Evolutionary conservation across 2,329 filamentous ascomycete genomes (phyloP).

Genomic region (Tolypocladium album): DNA sequence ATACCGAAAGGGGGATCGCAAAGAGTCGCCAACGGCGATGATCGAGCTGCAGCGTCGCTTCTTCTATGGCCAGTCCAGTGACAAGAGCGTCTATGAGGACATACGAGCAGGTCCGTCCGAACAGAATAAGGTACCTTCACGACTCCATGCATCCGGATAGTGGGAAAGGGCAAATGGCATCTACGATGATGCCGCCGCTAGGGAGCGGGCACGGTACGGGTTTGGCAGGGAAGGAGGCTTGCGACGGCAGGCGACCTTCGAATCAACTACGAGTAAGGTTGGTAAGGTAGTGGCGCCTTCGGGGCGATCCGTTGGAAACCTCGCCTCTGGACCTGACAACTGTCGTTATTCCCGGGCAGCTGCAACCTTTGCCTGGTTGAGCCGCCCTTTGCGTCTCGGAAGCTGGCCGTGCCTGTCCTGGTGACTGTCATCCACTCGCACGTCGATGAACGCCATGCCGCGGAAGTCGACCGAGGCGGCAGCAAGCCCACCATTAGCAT

Average conservation of each 20-base stretch:
- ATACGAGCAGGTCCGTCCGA: background rate
- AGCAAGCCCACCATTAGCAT: background rate
- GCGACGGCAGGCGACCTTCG: no score
- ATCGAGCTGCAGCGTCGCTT: background rate
- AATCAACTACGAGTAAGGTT: background rate
- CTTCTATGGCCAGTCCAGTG: background rate
- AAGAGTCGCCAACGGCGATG: background rate
- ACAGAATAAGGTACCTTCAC: background rate
- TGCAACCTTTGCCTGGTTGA: background rate
- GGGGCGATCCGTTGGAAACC: no score
- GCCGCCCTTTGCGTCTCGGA: conserved; percentile 1
- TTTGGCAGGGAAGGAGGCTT: background rate
- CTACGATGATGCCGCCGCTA: background rate
- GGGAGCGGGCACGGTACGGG: background rate
- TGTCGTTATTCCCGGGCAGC: background rate
- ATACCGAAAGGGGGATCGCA: background rate
- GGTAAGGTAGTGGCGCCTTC: background rate
- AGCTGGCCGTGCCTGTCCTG: conserved; percentile 4
- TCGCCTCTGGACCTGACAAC: background rate
- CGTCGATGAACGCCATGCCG: background rate
- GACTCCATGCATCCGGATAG: background rate
- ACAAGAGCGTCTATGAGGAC: background rate
- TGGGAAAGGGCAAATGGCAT: background rate
- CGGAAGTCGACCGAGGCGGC: conserved; percentile 7
- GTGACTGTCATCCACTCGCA: background rate